A percentile compares a stretch with the other conserved stretches of the same genome.
phyloP scores from a whole-genome alignment of 2,329 filamentous ascomycete genomes.

The Plenodomus lindquistii region DNA sequence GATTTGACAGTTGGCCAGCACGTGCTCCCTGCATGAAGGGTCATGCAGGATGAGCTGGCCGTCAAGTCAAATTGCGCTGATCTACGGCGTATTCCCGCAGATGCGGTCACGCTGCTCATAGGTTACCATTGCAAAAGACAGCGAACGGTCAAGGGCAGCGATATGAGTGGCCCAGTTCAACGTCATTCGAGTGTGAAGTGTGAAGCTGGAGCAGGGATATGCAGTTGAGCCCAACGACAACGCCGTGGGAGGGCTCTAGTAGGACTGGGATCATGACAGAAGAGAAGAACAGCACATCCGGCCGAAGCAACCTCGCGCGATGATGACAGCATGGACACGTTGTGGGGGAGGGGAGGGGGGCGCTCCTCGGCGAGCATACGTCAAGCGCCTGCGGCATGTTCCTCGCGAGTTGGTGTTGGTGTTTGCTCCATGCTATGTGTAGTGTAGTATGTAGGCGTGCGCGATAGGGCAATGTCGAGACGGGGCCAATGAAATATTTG shows the following conservation, averaged over 20 bases:
- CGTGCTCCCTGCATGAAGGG: constrained; percentile 2
- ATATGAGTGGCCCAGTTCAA: constrained; percentile 27
- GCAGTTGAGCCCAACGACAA: constrained; percentile 14
- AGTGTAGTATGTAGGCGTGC: neutral
- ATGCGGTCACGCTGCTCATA: constrained; percentile 40
- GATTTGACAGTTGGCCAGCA: constrained; percentile 5
- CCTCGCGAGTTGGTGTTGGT: no score
- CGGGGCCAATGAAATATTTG: no score
- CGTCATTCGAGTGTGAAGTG: constrained; percentile 19
- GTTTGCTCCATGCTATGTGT: neutral
- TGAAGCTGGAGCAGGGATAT: constrained; percentile 25
- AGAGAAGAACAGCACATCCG: constrained; percentile 25
- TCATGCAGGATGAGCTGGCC: constrained; percentile 46
- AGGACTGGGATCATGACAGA: constrained; percentile 12
- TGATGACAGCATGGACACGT: constrained; percentile 16
- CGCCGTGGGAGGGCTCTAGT: constrained; percentile 1
- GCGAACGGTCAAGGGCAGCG: constrained; percentile 16
- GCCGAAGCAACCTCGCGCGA: constrained; percentile 14
- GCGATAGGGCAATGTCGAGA: neutral
- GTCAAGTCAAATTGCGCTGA: constrained; percentile 27
- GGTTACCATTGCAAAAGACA: constrained; percentile 34
- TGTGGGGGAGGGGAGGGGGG: neutral
- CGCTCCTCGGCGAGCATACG: neutral
- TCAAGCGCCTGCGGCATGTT: no score
- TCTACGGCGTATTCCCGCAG: constrained; percentile 31